These are phyloP conservation scores for Arachnopeziza araneosa DNA, from an alignment of 2,329 filamentous ascomycete species.

Conservation along the genomic window DNA sequence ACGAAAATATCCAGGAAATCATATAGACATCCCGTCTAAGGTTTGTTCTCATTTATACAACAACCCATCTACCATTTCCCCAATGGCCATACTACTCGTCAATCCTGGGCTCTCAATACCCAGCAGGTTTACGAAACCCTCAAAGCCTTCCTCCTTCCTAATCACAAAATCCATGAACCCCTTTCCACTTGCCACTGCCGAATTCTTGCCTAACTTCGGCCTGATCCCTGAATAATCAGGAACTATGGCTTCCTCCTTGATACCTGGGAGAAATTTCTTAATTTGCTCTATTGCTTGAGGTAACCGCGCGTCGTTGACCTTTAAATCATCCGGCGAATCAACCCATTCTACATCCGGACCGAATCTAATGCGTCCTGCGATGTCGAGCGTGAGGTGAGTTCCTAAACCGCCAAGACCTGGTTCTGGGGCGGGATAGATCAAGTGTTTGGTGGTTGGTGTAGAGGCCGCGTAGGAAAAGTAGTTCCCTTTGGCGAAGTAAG, in stretches of 20 bases:
- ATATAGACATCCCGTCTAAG: neutral
- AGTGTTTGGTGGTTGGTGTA: slow-evolving; percentile 58
- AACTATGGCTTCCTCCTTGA: slow-evolving; percentile 60
- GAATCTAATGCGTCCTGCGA: slow-evolving; percentile 79
- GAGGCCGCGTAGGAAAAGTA: slow-evolving; percentile 81
- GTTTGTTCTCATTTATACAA: slow-evolving; percentile 21
- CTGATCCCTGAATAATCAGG: slow-evolving; percentile 90
- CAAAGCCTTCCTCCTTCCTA: slow-evolving; percentile 66
- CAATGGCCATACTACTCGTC: slow-evolving; percentile 83
- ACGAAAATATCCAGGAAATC: no score
- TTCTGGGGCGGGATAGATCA: slow-evolving; percentile 83
- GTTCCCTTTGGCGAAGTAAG: slow-evolving; percentile 88
- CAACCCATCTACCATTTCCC: slow-evolving; percentile 59
- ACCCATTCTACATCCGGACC: slow-evolving; percentile 97
- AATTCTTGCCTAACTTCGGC: slow-evolving; percentile 65
- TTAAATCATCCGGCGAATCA: slow-evolving; percentile 61
- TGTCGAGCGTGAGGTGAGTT: slow-evolving; percentile 88
- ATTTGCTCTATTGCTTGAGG: slow-evolving; percentile 69
- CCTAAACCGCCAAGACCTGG: slow-evolving; percentile 80
- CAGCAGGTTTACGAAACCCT: slow-evolving; percentile 82
- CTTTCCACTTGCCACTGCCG: slow-evolving; percentile 56
- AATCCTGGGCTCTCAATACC: slow-evolving; percentile 92
- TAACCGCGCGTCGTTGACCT: slow-evolving; percentile 58
- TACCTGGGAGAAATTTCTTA: slow-evolving; percentile 66
- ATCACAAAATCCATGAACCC: slow-evolving; percentile 85